Evolutionary conservation across 371 early-diverging fungal genomes (phyloP).

Genomic region (Rhizopus sp.): DNA sequence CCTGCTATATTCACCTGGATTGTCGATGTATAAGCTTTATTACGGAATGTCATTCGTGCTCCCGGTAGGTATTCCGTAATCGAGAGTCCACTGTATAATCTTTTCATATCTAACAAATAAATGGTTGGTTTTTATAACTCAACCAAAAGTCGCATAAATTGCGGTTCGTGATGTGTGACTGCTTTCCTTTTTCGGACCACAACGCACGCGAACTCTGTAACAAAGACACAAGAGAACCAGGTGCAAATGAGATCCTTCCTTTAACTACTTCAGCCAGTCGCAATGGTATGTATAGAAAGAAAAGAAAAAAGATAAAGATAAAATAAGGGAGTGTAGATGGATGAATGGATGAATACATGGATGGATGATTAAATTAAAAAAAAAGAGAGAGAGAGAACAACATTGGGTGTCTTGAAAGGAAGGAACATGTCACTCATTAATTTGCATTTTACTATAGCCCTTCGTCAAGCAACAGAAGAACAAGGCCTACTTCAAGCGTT

Average conservation of each 20-base stretch:
- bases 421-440: not conserved
- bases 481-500: conserved; percentile 98
- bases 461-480: conserved; percentile 54
- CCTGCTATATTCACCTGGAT: too few species aligned
- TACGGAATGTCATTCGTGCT: too few species aligned
- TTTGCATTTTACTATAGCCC: conserved; percentile 22
- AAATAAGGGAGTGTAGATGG: not conserved
- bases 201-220: not conserved
- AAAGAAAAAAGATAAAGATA: not conserved
- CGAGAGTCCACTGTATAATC: too few species aligned
- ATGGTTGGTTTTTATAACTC: too few species aligned
- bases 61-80: too few species aligned
- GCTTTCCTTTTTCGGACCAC: not conserved
- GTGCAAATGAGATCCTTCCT: conserved; percentile 21
- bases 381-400: not conserved
- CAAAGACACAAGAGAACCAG: not conserved
- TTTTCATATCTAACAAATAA: too few species aligned
- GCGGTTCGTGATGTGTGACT: not conserved
- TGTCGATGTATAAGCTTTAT: too few species aligned
- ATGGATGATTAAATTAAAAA: not conserved
- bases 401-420: not conserved
- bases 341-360: conserved; percentile 22
- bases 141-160: too few species aligned
- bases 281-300: conserved; percentile 21
- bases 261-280: conserved; percentile 30